phyloP scores from a whole-genome alignment of 192 early-diverging fungal genomes.

The Chytriomyces confervae region DNA sequence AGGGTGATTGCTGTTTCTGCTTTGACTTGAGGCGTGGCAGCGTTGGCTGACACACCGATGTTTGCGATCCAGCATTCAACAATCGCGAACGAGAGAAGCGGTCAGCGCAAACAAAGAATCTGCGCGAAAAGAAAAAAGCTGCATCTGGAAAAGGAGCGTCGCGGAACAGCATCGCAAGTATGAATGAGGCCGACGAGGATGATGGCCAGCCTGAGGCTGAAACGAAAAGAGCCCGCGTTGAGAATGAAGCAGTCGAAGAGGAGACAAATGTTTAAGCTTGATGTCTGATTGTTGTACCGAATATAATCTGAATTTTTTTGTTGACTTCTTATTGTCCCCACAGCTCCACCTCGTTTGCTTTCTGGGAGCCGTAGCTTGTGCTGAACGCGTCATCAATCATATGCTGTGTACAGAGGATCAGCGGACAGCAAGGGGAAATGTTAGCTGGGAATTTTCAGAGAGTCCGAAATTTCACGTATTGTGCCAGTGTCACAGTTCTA shows the following conservation, averaged over 20 bases:
- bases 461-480: too few relatives aligned
- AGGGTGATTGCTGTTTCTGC: conserved; percentile 11
- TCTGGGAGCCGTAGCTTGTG: not conserved
- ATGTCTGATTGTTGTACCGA: not conserved
- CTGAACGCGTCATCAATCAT: too few relatives aligned
- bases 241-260: not conserved
- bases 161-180: not conserved
- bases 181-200: not conserved
- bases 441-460: not conserved
- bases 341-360: too few relatives aligned
- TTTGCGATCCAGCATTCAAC: conserved; percentile 2
- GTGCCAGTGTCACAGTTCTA: too few relatives aligned
- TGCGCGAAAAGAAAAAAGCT: conserved; percentile 13
- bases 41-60: not conserved
- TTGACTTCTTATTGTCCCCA: too few relatives aligned
- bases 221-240: not conserved
- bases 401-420: too few relatives aligned
- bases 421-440: too few relatives aligned
- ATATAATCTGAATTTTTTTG: too few relatives aligned
- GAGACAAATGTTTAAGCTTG: not conserved
- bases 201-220: not conserved
- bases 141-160: not conserved
- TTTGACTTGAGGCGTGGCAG: conserved; percentile 9
- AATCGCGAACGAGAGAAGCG: conserved; percentile 20
- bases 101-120: conserved; percentile 15